Conservation (phyloP, 2,329 filamentous ascomycete species). For the Tolypocladium sp. region DNA sequence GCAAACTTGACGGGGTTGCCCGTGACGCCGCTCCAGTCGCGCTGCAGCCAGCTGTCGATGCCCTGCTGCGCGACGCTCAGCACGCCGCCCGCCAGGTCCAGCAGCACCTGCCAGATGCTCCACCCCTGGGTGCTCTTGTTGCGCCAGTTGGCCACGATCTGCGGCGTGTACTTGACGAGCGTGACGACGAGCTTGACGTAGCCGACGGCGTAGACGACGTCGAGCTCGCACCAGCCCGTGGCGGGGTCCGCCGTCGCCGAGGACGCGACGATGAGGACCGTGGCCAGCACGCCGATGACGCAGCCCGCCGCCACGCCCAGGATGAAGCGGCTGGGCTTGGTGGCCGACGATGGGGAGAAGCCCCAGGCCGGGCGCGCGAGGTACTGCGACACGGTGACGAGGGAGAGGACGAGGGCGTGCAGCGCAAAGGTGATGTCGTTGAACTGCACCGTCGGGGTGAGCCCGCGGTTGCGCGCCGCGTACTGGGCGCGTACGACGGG, state of each 20-base stretch:
- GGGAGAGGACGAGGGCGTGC: constrained; percentile 67
- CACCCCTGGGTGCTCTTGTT: constrained; percentile 82
- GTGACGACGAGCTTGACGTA: constrained; percentile 88
- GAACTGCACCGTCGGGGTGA: constrained; percentile 73
- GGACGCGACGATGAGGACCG: constrained; percentile 36
- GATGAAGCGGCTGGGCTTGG: constrained; percentile 51
- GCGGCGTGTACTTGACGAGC: constrained; percentile 86
- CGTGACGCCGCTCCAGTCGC: constrained; percentile 82
- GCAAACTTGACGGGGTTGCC: constrained; percentile 89
- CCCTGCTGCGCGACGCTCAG: constrained; percentile 73
- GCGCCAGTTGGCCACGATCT: constrained; percentile 73
- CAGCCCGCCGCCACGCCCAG: constrained; percentile 63
- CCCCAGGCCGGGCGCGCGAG: constrained; percentile 67
- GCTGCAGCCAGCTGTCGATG: constrained; percentile 76
- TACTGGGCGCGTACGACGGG: constrained; percentile 72
- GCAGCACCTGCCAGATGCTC: constrained; percentile 74
- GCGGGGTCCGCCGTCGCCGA: constrained; percentile 22
- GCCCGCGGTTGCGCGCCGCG: constrained; percentile 64
- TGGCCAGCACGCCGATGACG: constrained; percentile 46
- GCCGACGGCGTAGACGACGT: constrained; percentile 59
- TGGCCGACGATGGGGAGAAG: constrained; percentile 52
- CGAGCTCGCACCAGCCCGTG: constrained; percentile 51
- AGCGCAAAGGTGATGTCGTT: constrained; percentile 87
- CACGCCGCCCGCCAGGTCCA: constrained; percentile 75
- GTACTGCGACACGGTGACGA: constrained; percentile 68